Base-by-base conservation (phyloP, 257 asterid species). In the Orobanche coerulescens region DNA sequence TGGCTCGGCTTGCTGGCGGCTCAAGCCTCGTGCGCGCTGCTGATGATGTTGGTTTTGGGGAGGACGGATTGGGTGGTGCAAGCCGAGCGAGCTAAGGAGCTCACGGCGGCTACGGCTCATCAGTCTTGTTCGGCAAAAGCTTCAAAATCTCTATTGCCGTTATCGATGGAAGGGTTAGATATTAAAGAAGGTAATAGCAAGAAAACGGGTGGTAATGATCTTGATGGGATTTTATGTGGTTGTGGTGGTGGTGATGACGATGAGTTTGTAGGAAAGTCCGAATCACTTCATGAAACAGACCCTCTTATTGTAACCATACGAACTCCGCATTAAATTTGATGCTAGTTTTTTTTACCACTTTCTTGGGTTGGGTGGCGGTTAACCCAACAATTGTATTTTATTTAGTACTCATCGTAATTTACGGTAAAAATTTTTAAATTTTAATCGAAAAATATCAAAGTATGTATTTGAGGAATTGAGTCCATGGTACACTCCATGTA, bases 1-100 rank as follows among this genome's bases (percentile, higher is more conserved):
- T 92, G 98, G 98, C 14, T 92, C 0, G 98, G 98, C 1, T 67
- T 92, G 72, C 80, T 92, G 18, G 93, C 95, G n/a, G 98, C 98
- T 11, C 98, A 92, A 84, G 90, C 65, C 33, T 77, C 90, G 0
- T 92, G 98, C 62, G 95, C 96, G 4, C 0, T 76, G 28, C 79
- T 84, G 5, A 92, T 92, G 98, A 5, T 88, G 6, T 16, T 47
- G 34, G 95, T 82, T 1, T 65, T 92, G 1, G 70, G 78, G 31
- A 73, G 62, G 54, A 88, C 96, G 0, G 94, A 92, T 54, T 92
- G 98, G 96, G 25, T 5, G 6, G 70, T 65, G 6, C 89, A 86
- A 61, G 91, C 74, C 0, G 88, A 86, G n/a, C 61, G 96, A 37
- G 95, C 96, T 0, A 82, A 73, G 24, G 75, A 82, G 22, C 81